phyloP scores from a whole-genome alignment of 1,284 basidiomycete genomes.

The Fomitopsis pinicola region DNA sequence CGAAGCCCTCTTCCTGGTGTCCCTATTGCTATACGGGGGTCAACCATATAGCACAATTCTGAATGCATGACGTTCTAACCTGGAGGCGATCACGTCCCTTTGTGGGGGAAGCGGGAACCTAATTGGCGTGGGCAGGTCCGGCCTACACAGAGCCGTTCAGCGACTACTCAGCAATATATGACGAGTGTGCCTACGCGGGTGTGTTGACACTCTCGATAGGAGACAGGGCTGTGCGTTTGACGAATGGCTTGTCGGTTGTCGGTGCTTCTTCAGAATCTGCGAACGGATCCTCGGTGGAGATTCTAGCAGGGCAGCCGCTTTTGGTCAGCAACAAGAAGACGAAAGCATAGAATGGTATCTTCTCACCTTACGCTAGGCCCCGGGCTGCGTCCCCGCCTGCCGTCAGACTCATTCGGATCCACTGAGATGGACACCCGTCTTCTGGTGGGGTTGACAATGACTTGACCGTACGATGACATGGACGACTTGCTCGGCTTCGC shows the following conservation, averaged over 20 bases:
- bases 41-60: neutral
- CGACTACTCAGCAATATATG: neutral
- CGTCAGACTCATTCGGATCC: conserved; percentile 14
- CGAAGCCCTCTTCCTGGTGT: conserved; percentile 7
- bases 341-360: neutral
- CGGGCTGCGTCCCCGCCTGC: conserved; percentile 22
- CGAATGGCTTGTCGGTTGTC: neutral
- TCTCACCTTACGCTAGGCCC: conserved; percentile 30
- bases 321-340: neutral
- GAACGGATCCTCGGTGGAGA: conserved; percentile 34
- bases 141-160: conserved; percentile 20
- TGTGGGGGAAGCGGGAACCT: conserved; percentile 33
- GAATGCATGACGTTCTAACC: conserved; percentile 19
- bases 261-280: conserved; percentile 17
- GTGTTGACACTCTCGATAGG: conserved; percentile 23
- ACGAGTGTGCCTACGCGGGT: conserved; percentile 14
- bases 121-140: conserved; percentile 16
- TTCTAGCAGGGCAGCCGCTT: conserved; percentile 10
- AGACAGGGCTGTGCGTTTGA: conserved; percentile 12
- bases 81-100: conserved; percentile 31
- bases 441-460: conserved; percentile 14
- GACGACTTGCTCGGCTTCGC: conserved; percentile 26
- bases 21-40: neutral
- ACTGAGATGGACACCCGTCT: conserved; percentile 15
- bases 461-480: conserved; percentile 26